A percentile compares a stretch with the other conserved stretches of the same genome.
phyloP scores from a whole-genome alignment of 176 grass and related monocot genomes.

The Carex littledalei region DNA sequence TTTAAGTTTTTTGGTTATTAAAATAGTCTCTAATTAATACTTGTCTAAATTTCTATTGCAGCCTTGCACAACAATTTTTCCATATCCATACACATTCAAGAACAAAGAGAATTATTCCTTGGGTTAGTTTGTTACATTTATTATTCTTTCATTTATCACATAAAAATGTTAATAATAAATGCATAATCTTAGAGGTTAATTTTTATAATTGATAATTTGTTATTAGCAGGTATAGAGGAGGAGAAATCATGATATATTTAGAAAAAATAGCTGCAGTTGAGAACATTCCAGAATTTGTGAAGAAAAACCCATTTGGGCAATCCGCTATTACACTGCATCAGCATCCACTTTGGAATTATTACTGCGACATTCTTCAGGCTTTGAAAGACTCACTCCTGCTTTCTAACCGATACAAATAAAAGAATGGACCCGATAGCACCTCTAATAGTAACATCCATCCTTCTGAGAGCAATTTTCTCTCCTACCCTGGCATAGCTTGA shows the following conservation, averaged over 20 bases:
- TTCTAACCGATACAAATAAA: background rate
- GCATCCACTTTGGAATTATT: constrained; percentile 63
- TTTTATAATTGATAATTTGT: background rate
- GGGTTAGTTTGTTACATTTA: constrained; percentile 35
- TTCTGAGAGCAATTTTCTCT: constrained; percentile 52
- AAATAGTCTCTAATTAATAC: background rate
- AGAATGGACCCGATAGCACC: too few species aligned
- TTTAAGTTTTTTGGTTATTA: background rate
- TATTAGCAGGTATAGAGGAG: constrained; percentile 45
- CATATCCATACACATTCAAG: constrained; percentile 37
- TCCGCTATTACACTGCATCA: constrained; percentile 40
- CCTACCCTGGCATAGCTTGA: constrained; percentile 47
- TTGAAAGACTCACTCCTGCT: background rate
- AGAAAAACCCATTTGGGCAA: constrained; percentile 70
- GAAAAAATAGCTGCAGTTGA: constrained; percentile 48
- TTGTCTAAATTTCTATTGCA: constrained; percentile 24
- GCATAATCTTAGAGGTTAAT: background rate
- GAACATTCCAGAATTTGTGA: constrained; percentile 54
- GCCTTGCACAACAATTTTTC: constrained; percentile 75
- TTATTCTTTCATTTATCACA: background rate
- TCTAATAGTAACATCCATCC: constrained; percentile 32
- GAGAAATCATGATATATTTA: constrained; percentile 80
- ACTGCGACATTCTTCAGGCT: background rate
- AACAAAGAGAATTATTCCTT: constrained; percentile 50
- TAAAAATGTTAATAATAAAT: background rate